These are phyloP conservation scores for Chlorella sp. DNA, from an alignment of 139 green algal species.

Conservation along the genomic window DNA sequence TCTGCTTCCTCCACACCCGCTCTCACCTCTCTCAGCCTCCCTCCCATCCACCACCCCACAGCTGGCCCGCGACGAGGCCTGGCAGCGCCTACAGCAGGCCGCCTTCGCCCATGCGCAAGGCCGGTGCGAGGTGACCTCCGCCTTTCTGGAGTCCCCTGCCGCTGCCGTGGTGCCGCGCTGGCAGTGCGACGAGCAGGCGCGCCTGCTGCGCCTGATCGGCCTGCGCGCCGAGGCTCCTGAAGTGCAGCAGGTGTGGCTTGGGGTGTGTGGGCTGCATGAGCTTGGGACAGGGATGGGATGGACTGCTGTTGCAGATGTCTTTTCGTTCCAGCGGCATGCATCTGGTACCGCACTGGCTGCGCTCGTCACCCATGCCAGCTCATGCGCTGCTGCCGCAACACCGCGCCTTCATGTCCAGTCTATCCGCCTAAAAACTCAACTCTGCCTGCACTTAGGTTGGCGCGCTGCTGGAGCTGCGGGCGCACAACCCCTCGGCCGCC, in stretches of 20 bases:
- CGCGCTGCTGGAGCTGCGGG: slow-evolving; percentile 17
- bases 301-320: no score
- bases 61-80: not conserved
- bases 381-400: not conserved
- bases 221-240: slow-evolving; percentile 9
- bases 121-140: slow-evolving; percentile 27
- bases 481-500: no score
- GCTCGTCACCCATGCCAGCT: no score
- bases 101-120: not conserved
- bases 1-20: no score
- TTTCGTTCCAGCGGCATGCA: no score
- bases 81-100: not conserved
- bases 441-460: not conserved
- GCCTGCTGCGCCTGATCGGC: slow-evolving; percentile 23
- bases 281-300: no score
- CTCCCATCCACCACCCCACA: not conserved
- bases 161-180: slow-evolving; percentile 3
- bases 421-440: no score
- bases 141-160: not conserved
- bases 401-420: no score
- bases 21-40: no score
- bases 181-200: not conserved
- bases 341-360: no score
- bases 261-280: not conserved
- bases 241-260: not conserved